Evolutionary conservation across 2,329 filamentous ascomycete species (phyloP), one percentile per base, ranked within the genome.

Genomic region (Torrubiellomyces zombiae): DNA sequence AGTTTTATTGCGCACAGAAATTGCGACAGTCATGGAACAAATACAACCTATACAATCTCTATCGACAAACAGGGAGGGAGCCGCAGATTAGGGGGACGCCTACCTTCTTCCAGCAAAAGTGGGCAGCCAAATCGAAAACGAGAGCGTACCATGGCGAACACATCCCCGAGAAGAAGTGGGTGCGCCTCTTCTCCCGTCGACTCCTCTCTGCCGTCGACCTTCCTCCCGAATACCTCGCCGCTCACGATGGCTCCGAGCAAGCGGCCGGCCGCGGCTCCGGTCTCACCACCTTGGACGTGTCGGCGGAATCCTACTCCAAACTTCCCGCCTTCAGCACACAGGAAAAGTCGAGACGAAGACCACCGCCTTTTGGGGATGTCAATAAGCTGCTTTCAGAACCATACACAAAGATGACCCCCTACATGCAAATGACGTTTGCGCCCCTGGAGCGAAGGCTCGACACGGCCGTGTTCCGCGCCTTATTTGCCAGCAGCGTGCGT

Each of bases 21-120:
- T 51, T 93, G 51, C 77, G 86, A 43, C 80, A 89, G 61, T 82
- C 83, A 60, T 94, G 86, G 89, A 92, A 82, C 63, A 92, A 93
- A 59, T 83, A 82, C 63, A 93, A 92, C 48, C 65, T 98, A 35
- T 98, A 80, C 69, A 94, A 94, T 56, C 57, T 98, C 36, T 56
- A 60, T 25, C 47, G 48, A 20, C 38, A 39, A 12, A 39, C 38
- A 16, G 50, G 48, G 10, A 37, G 37, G 24, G 49, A 44, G 38
- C 32, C 42, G 5, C 34, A 37, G 14, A 40, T 45, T 16, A 43
- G 36, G 12, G 42, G 46, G 10, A 38, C 38, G 25, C 53, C 56
- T 33, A 94, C 85, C 21, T 91, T 89, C 57, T 98, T 92, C 66
- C 86, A 95, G 63, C 86, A 95, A 56, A 98, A 98, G 75, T 98